phyloP scores from a whole-genome alignment of 2,329 filamentous ascomycete species.

The Colletotrichum sp. region DNA sequence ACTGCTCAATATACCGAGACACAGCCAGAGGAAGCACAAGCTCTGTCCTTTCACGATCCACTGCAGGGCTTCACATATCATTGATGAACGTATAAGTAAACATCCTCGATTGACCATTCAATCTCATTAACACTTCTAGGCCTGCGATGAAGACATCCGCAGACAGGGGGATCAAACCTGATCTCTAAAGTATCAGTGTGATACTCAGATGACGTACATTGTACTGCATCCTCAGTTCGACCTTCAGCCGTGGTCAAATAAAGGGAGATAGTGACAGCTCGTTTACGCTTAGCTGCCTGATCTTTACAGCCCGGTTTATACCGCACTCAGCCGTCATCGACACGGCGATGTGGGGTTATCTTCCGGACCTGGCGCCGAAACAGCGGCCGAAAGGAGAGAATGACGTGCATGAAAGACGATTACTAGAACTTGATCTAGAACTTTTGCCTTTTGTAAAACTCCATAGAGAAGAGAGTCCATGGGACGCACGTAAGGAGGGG shows the following conservation, averaged over 20 bases:
- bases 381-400: too few relatives aligned
- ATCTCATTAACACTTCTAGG: neutral
- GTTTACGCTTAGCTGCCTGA: neutral
- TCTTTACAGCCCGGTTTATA: neutral
- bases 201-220: neutral
- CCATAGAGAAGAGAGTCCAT: too few relatives aligned
- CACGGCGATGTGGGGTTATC: neutral
- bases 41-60: neutral
- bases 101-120: fast-evolving
- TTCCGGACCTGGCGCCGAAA: too few relatives aligned
- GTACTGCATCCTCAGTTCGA: neutral
- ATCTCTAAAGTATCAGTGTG: neutral
- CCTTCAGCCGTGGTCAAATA: neutral
- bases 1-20: neutral
- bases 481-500: too few relatives aligned
- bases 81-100: neutral
- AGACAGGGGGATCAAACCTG: neutral
- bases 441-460: too few relatives aligned
- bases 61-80: fast-evolving
- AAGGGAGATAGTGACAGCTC: neutral
- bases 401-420: too few relatives aligned
- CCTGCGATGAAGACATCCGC: neutral
- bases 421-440: too few relatives aligned
- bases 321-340: neutral
- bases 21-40: neutral